phyloP scores from a whole-genome alignment of 164 flowering plant species.

The Houttuynia cordata region DNA sequence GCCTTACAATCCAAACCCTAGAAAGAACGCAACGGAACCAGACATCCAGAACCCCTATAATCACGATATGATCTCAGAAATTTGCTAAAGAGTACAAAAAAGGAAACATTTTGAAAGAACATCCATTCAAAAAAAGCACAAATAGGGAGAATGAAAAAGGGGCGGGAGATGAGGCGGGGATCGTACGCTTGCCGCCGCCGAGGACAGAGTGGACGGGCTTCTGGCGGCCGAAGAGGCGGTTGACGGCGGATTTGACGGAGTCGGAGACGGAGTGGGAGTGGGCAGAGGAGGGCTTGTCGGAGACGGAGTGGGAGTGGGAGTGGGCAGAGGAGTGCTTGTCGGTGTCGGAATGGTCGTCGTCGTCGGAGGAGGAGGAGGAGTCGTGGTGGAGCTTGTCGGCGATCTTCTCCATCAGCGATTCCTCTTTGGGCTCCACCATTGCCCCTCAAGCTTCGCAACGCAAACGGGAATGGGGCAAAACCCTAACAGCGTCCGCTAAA shows the following conservation, averaged over 20 bases:
- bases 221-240: conserved; percentile 63
- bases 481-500: no score
- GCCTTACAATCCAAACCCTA: neutral
- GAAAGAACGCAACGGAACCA: neutral
- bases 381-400: conserved; percentile 37
- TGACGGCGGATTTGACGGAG: conserved; percentile 25
- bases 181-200: conserved; percentile 82
- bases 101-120: neutral
- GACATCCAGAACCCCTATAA: neutral
- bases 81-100: no score
- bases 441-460: no score
- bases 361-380: conserved; percentile 28
- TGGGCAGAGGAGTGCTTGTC: conserved; percentile 25
- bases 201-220: conserved; percentile 64
- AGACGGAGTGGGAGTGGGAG: conserved; percentile 19
- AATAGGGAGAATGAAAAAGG: neutral
- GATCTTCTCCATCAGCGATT: conserved; percentile 52
- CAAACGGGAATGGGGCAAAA: no score
- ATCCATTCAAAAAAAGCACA: neutral
- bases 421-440: conserved; percentile 23
- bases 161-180: neutral
- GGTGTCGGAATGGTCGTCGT: conserved; percentile 20
- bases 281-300: conserved; percentile 21
- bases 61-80: neutral
- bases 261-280: conserved; percentile 23